Evolutionary conservation across 1,284 basidiomycete genomes (phyloP).

Genomic region (Melampsora larici-populina): DNA sequence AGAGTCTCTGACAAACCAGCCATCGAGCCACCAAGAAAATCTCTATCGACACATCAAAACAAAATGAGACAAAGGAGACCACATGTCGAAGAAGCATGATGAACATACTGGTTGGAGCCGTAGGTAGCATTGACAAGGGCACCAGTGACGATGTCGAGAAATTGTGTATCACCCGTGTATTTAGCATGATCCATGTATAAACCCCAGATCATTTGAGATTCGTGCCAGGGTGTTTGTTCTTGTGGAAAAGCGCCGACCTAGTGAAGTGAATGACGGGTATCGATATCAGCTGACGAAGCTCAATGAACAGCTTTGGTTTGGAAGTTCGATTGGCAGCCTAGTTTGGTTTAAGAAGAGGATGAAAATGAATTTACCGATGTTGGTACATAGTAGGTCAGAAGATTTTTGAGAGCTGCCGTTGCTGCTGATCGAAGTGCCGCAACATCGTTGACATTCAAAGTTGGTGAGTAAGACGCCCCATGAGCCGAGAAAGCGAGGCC

Average conservation of each 20-base stretch:
- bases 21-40: slow-evolving; percentile 40
- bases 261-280: not conserved
- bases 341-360: not conserved
- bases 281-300: not conserved
- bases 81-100: not conserved
- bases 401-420: slow-evolving; percentile 18
- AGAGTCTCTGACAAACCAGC: slow-evolving; percentile 20
- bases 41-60: not conserved
- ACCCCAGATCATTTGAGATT: slow-evolving; percentile 39
- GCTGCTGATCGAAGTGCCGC: slow-evolving; percentile 15
- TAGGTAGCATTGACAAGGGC: slow-evolving; percentile 40
- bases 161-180: slow-evolving; percentile 39
- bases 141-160: slow-evolving; percentile 38
- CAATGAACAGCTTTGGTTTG: not conserved
- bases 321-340: not conserved
- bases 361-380: slow-evolving; percentile 4
- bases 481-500: not conserved
- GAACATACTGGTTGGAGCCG: slow-evolving; percentile 23
- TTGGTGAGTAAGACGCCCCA: slow-evolving; percentile 23
- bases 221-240: slow-evolving; percentile 40
- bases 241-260: slow-evolving; percentile 25
- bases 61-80: not conserved
- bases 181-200: slow-evolving; percentile 42
- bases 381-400: slow-evolving; percentile 20
- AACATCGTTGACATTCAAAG: slow-evolving; percentile 22